Base-by-base conservation (phyloP, 345 rosid species). In the Eucalyptus pauciflora region DNA sequence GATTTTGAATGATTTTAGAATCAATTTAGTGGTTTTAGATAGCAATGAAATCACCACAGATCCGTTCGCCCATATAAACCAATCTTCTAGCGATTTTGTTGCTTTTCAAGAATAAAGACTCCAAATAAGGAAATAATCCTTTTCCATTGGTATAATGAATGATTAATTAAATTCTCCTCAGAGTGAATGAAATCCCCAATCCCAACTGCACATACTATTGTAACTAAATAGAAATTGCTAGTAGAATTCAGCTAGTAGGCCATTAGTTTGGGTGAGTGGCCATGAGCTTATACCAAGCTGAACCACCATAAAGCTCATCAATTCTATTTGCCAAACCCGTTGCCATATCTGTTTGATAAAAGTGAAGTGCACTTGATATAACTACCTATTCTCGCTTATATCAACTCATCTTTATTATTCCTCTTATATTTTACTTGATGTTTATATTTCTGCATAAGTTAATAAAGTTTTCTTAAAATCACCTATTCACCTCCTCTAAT, bases 201-300 rank as follows among this genome's bases (percentile, higher is more conserved):
- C 3, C 0, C 31, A 25, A 27, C 0, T 1, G 1, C 29, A 24
- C 62, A 56, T 24, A 24, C 62, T 22, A 56, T 0, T 56, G 6
- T 2, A 24, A 56, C 12, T 56, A 56, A 9, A 2, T 56, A 56
- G 62, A 56, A 24, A 24, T 56, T 56, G 62, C 29, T 24, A 56
- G 13, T 56, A 3, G 0, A 24, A 56, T 4, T 4, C 3, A 56
- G 0, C 24, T 0, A 24, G 0, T 56, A 56, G 6, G 29, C 1
- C 29, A 0, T 56, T 56, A 56, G 13, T 56, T 22, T 56, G 0
- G 13, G 1, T 10, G 13, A 56, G 62, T 56, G 6, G 29, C 12
- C 6, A 56, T 56, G 0, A 0, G 62, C 29, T 56, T 56, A 56
- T 25, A 24, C 1, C 62, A 22, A 56, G 29, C 13, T 25, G 0